phyloP scores from a whole-genome alignment of 305 asterid genomes.

The Fraxinus floribunda region DNA sequence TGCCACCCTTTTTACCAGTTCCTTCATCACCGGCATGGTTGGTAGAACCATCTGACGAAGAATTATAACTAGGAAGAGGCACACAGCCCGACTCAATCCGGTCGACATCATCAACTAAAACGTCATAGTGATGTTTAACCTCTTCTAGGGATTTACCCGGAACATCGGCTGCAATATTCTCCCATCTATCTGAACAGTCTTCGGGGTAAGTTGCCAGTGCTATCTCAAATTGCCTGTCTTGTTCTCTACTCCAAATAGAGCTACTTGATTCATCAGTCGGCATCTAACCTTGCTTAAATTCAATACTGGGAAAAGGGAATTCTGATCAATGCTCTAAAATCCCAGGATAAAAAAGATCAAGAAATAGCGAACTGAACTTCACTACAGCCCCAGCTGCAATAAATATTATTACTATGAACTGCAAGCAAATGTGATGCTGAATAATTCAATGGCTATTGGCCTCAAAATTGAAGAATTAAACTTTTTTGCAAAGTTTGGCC shows the following conservation, averaged over 20 bases:
- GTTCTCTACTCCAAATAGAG: constrained; percentile 79
- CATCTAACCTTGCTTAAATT: constrained; percentile 46
- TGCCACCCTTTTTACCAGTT: constrained; percentile 50
- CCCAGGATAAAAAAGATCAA: constrained; percentile 19
- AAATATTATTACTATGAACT: constrained; percentile 21
- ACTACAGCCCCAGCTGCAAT: constrained; percentile 19
- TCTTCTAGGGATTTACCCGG: constrained; percentile 75
- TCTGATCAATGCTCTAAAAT: constrained; percentile 17
- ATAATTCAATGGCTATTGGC: not conserved
- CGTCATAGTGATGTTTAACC: constrained; percentile 64
- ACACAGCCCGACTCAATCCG: constrained; percentile 72
- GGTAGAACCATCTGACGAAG: constrained; percentile 50
- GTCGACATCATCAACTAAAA: constrained; percentile 65
- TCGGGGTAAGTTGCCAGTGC: constrained; percentile 70
- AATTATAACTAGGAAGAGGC: constrained; percentile 59
- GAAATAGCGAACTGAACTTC: constrained; percentile 25
- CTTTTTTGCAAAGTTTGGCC: not conserved
- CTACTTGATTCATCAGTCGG: constrained; percentile 60
- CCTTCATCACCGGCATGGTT: constrained; percentile 56
- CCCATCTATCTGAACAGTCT: constrained; percentile 64
- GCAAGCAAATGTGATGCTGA: constrained; percentile 21
- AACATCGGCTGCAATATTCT: constrained; percentile 70
- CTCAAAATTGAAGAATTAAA: not conserved
- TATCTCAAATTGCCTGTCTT: constrained; percentile 72
- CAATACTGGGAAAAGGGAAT: constrained; percentile 2